Evolutionary conservation across 2,329 filamentous ascomycete species (phyloP), one percentile per base, ranked within the genome.

Genomic region (Scytalidium sp.): DNA sequence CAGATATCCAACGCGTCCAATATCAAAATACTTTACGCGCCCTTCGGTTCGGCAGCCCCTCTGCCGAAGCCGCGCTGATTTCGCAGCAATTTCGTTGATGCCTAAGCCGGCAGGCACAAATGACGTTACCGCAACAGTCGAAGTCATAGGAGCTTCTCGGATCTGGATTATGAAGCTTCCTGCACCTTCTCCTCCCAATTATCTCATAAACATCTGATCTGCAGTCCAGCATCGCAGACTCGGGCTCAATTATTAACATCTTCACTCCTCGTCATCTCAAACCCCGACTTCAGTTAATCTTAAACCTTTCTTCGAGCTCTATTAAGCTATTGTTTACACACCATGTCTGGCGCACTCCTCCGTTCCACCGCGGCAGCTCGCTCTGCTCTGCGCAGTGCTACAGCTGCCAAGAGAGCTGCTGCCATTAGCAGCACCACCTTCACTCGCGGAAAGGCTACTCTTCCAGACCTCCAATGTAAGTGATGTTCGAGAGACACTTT

Each of bases 361-460:
- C 86, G 89, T 66, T 83, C 83, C 59, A 79, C 81, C 56, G 79
- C 83, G 60, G 76, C 84, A 61, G 72, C 78, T 56, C 88, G 90
- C 70, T 80, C 85, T 57, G 85, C 86, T 63, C 78, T 93, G 55
- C 83, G 88, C 64, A n/a, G 32, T 5, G 80, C 85, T 58, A 75
- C 79, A 63, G 80, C 82, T 64, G 75, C 82, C 51, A 82, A 80
- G 67, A 78, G 80, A 63, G 79, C 82, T 61, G 81, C 85, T 64
- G 76, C 79, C 52, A 75, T 88, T 65, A 83, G 86, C 58, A 83
- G 83, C 70, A 86, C 85, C 61, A 87, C 81, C 67, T 95, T 95
- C 65, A 80, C 86, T 61, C 85, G 91, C 64, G 84, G 83, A 74
- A 97, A 97, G 79, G 93, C 89, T 46, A 96, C 92, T 40, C 87